Conservation (phyloP, 116 monocot genomes). For the Posidonia oceanica region DNA sequence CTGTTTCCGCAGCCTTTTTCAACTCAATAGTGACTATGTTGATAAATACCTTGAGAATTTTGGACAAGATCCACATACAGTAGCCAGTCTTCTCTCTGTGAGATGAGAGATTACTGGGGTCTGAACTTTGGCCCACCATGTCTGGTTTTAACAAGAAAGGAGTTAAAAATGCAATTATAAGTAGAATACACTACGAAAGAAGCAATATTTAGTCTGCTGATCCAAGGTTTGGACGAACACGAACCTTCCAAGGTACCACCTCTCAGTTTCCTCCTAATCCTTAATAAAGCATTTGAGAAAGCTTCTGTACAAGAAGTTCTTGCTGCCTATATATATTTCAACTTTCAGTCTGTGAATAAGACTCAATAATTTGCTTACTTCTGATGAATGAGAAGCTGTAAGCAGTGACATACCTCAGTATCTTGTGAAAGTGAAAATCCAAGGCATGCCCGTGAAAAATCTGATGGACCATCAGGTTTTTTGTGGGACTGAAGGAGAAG, state of each 20-base stretch:
- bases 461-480: constrained; percentile 39
- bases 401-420: constrained; percentile 37
- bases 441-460: constrained; percentile 53
- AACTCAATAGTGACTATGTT: constrained; percentile 45
- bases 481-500: constrained; percentile 53
- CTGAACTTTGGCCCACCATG: constrained; percentile 25
- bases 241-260: constrained; percentile 45
- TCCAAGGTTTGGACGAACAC: neutral
- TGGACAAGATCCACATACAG: constrained; percentile 26
- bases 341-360: constrained; percentile 1
- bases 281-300: constrained; percentile 66
- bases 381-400: neutral
- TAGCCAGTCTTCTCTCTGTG: constrained; percentile 25
- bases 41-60: constrained; percentile 62
- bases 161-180: neutral
- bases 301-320: constrained; percentile 38
- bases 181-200: neutral
- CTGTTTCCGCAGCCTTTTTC: constrained; percentile 41
- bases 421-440: constrained; percentile 85
- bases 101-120: constrained; percentile 15
- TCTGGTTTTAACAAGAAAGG: constrained; percentile 20
- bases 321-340: constrained; percentile 26
- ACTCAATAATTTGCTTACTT: neutral
- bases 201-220: neutral
- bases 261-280: constrained; percentile 41